A percentile compares a stretch with the other conserved stretches of the same genome.
These are phyloP conservation scores for Aspergillus latus DNA, from an alignment of 2,329 filamentous ascomycete genomes.

Conservation along the genomic window DNA sequence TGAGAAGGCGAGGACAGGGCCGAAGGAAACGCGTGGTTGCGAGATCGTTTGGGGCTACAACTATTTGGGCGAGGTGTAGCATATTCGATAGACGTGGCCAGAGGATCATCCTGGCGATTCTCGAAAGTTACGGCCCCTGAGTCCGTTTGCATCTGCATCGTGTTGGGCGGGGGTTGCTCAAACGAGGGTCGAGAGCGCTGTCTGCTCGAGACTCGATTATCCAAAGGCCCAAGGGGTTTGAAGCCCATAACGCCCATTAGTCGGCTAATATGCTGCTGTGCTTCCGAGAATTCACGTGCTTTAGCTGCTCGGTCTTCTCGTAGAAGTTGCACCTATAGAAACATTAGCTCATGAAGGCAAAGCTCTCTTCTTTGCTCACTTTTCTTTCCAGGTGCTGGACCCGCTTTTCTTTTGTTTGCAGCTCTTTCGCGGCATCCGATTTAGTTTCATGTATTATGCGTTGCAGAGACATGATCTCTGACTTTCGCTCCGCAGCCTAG, in stretches of 20 bases:
- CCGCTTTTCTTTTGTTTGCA: constrained; percentile 32
- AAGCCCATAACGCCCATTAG: constrained; percentile 43
- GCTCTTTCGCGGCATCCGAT: constrained; percentile 26
- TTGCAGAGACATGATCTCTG: constrained; percentile 29
- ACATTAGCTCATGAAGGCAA: background rate
- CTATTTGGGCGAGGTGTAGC: constrained; percentile 19
- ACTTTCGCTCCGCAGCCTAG: constrained; percentile 27
- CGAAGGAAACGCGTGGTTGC: constrained; percentile 22
- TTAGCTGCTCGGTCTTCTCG: constrained; percentile 38
- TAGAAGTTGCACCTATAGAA: constrained; percentile 33
- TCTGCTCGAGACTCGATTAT: constrained; percentile 18
- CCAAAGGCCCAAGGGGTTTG: constrained; percentile 23
- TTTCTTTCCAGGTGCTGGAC: constrained; percentile 37
- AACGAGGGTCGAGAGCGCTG: constrained; percentile 20
- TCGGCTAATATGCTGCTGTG: constrained; percentile 40
- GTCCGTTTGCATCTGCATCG: constrained; percentile 17
- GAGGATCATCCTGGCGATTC: constrained; percentile 10
- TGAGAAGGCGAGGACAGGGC: constrained; percentile 14
- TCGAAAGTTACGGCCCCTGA: constrained; percentile 22
- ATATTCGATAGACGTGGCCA: constrained; percentile 25
- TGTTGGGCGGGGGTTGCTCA: constrained; percentile 11
- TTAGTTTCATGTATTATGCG: constrained; percentile 26
- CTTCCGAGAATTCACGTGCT: constrained; percentile 41
- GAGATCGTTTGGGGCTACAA: constrained; percentile 32
- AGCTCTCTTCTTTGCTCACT: constrained; percentile 19